A percentile compares a stretch with the other conserved stretches of the same genome.
Evolutionary conservation across 345 rosid genomes (phyloP).

Genomic region (Eucalyptus sideroxylon): DNA sequence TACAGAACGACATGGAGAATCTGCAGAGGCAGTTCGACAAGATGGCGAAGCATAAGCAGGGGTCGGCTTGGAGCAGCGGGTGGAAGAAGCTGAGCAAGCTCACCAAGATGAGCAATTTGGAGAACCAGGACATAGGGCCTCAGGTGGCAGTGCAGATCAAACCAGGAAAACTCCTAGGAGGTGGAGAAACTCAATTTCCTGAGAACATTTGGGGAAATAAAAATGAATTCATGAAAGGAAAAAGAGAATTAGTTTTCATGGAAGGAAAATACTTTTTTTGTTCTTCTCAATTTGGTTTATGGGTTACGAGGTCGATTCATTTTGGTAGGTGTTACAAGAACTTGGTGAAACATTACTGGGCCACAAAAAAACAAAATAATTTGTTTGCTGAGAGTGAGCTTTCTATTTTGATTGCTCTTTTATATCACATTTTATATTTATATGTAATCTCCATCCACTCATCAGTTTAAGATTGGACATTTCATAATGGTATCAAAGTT

Average conservation of each 20-base stretch:
- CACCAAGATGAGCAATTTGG: slow-evolving; percentile 54
- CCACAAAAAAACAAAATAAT: neutral
- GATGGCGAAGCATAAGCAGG: slow-evolving; percentile 53
- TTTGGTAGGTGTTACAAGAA: neutral
- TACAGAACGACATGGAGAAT: slow-evolving; percentile 79
- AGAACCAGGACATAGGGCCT: slow-evolving; percentile 44
- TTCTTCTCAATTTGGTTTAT: neutral
- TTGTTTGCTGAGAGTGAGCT: neutral
- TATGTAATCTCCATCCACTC: neutral
- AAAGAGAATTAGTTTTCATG: neutral
- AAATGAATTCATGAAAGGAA: neutral
- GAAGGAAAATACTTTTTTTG: neutral
- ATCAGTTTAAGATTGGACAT: neutral
- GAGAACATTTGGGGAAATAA: neutral
- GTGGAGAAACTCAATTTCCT: slow-evolving; percentile 96
- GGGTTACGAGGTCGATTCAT: neutral
- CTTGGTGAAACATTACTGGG: neutral
- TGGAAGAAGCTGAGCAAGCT: slow-evolving; percentile 92
- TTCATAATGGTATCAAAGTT: neutral
- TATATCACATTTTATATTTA: neutral
- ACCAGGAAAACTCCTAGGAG: slow-evolving; percentile 68
- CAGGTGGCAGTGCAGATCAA: slow-evolving; percentile 44
- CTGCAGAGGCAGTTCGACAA: slow-evolving; percentile 83
- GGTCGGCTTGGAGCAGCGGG: slow-evolving; percentile 71
- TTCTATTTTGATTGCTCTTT: neutral